Conservation (phyloP, 306 rosid species). For the Quercus suber region DNA sequence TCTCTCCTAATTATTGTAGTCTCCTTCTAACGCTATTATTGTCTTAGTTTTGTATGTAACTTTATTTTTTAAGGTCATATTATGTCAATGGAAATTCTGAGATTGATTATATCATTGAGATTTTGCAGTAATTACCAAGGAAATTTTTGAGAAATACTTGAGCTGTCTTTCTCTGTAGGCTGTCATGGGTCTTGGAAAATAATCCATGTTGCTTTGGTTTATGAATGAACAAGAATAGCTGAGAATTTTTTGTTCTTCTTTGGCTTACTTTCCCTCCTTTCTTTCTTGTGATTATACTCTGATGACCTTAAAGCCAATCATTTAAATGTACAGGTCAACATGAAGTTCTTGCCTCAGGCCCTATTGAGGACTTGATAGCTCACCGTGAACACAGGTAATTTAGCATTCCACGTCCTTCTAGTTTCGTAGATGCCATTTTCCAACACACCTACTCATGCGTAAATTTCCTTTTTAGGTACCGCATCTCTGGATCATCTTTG, state of each 20-base stretch:
- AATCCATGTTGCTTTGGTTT: background rate
- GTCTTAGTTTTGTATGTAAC: background rate
- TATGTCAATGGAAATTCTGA: background rate
- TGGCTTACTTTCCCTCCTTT: background rate
- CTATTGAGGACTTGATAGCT: conserved; percentile 96
- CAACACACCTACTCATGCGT: conserved; percentile 23
- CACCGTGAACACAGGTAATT: conserved; percentile 95
- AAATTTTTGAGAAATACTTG: background rate
- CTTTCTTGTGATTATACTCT: background rate
- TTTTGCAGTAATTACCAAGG: background rate
- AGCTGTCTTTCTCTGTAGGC: background rate
- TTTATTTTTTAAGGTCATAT: background rate
- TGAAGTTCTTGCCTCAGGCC: conserved; percentile 99
- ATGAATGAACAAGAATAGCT: background rate
- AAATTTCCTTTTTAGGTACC: conserved; percentile 60
- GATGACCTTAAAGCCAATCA: background rate
- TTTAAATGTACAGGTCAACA: conserved; percentile 66
- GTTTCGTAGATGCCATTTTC: conserved; percentile 14
- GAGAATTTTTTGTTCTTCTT: background rate
- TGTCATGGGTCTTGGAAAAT: background rate
- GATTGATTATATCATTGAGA: background rate
- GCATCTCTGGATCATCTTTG: conserved; percentile 96
- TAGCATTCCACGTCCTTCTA: conserved; percentile 15
- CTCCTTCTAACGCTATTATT: background rate
- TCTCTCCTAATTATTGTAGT: background rate